phyloP scores from a whole-genome alignment of 768 basidiomycete genomes.

The Kwoniella newhampshirensis region DNA sequence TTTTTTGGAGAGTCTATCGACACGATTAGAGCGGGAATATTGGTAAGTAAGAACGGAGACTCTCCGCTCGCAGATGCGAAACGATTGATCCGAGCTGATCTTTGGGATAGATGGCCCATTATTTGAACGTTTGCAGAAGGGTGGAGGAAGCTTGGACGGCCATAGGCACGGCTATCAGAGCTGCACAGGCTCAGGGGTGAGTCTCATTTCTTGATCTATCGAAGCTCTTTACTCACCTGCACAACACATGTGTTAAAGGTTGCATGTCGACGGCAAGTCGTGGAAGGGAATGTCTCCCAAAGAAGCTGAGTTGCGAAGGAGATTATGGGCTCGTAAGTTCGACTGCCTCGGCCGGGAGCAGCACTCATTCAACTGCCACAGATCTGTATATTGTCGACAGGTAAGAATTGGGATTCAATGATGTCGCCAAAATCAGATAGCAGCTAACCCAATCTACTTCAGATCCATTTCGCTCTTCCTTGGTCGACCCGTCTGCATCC shows the following conservation, averaged over 20 bases:
- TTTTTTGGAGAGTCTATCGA: constrained; percentile 37
- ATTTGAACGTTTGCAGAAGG: constrained; percentile 26
- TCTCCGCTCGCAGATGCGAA: too few relatives aligned
- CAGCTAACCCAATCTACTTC: not conserved
- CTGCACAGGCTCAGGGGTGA: constrained; percentile 37
- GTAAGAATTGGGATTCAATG: not conserved
- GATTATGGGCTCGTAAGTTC: constrained; percentile 34
- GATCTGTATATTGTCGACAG: constrained; percentile 31
- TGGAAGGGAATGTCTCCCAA: constrained; percentile 26
- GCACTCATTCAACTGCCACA: not conserved
- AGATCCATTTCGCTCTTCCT: constrained; percentile 34
- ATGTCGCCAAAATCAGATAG: not conserved
- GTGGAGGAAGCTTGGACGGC: constrained; percentile 34
- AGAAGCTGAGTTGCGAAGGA: constrained; percentile 32
- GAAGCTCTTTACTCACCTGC: too few relatives aligned
- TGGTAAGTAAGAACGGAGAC: constrained; percentile 14
- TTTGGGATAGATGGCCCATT: constrained; percentile 19
- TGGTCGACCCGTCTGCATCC: constrained; percentile 33
- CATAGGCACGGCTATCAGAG: constrained; percentile 23
- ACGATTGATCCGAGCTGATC: constrained; percentile 1
- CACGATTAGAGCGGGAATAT: constrained; percentile 25
- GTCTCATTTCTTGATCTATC: constrained; percentile 1
- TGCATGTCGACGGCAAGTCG: constrained; percentile 30
- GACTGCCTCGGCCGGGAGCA: not conserved
- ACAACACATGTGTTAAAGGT: too few relatives aligned